Evolutionary conservation across 1,284 basidiomycete genomes (phyloP).

Genomic region (Leccinum subrobustum): DNA sequence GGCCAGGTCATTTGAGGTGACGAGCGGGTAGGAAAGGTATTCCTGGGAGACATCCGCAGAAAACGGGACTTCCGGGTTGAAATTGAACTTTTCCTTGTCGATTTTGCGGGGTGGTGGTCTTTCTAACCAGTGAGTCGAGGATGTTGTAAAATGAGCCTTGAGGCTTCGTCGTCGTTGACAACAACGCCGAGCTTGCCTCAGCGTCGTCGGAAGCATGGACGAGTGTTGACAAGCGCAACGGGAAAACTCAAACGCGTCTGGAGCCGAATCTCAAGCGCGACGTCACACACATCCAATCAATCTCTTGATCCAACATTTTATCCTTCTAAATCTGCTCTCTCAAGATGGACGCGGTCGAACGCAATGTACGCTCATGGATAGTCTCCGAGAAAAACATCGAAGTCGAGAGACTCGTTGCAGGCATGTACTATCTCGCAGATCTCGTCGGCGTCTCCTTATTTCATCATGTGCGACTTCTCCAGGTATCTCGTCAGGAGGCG

Average conservation of each 20-base stretch:
- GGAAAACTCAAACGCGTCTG: conserved; percentile 3
- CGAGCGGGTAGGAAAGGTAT: conserved; percentile 57
- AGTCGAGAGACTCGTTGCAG: conserved; percentile 56
- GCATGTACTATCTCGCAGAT: conserved; percentile 35
- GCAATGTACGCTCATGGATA: conserved; percentile 74
- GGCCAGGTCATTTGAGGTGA: conserved; percentile 72
- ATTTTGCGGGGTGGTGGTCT: conserved; percentile 12
- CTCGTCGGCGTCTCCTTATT: conserved; percentile 12
- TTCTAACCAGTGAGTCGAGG: conserved; percentile 15
- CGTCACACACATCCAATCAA: conserved; percentile 16
- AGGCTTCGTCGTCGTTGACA: conserved; percentile 24
- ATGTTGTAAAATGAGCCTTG: conserved; percentile 29
- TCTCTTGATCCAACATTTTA: not conserved
- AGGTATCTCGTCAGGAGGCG: conserved; percentile 66
- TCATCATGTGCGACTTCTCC: conserved; percentile 16
- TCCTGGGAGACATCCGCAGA: conserved; percentile 47
- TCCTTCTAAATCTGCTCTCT: not conserved
- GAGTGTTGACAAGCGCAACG: not conserved
- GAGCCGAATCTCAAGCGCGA: not conserved
- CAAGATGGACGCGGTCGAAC: conserved; percentile 43
- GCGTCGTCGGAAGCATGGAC: conserved; percentile 24
- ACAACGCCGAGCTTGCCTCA: conserved; percentile 17
- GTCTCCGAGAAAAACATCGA: conserved; percentile 61
- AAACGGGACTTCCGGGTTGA: conserved; percentile 55
- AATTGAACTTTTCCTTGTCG: conserved; percentile 62